Percentiles rank a stretch among this genome's conserved stretches.
phyloP scores from a whole-genome alignment of 352 stramenopile species.

The Blastocystis sp. region DNA sequence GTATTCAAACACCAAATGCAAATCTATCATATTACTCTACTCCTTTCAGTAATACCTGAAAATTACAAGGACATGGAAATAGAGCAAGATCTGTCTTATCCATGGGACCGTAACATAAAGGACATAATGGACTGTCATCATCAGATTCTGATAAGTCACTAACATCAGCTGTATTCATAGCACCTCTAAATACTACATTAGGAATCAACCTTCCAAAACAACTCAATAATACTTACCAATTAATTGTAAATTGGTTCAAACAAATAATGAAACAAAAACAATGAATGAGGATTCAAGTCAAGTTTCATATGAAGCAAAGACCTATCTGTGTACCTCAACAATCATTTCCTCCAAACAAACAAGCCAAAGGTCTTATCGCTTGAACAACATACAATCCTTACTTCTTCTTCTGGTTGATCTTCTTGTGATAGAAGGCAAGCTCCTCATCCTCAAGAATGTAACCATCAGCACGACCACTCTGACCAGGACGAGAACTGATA shows the following conservation, averaged over 20 bases:
- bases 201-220: neutral
- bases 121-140: conserved; percentile 82
- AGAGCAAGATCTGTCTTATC: conserved; percentile 95
- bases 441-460: conserved; percentile 59
- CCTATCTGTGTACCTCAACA: neutral
- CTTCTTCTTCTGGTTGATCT: conserved; percentile 63
- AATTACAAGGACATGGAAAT: conserved; percentile 94
- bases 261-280: neutral
- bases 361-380: neutral
- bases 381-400: conserved; percentile 21
- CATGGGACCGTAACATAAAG: conserved; percentile 93
- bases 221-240: neutral
- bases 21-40: neutral
- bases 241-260: neutral
- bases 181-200: neutral
- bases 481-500: too few relatives aligned
- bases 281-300: neutral
- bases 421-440: conserved; percentile 59
- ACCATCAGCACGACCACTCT: too few relatives aligned
- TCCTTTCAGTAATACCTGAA: conserved; percentile 85
- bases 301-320: too few relatives aligned
- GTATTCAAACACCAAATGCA: conserved; percentile 96
- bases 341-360: neutral
- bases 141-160: conserved; percentile 35
- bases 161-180: neutral